phyloP scores from a whole-genome alignment of 2,329 filamentous ascomycete species.

The Stylonectria norvegica region DNA sequence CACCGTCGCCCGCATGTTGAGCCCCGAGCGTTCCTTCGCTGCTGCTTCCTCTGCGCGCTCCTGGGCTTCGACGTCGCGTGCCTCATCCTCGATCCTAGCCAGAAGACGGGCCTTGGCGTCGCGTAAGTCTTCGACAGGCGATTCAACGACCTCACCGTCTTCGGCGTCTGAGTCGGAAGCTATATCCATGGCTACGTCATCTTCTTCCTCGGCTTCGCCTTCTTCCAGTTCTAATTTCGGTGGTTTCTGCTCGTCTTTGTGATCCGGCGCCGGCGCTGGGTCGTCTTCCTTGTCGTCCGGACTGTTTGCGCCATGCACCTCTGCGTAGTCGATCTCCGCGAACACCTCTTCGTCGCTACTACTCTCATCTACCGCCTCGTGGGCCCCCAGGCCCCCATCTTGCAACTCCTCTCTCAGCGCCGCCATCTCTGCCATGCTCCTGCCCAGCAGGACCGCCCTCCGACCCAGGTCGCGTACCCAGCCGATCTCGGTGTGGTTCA shows the following conservation, averaged over 20 bases:
- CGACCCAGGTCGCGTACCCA: slow-evolving; percentile 77
- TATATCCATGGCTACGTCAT: slow-evolving; percentile 44
- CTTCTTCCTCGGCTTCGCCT: slow-evolving; percentile 25
- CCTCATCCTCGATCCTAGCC: slow-evolving; percentile 37
- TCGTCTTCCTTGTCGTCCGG: slow-evolving; percentile 14
- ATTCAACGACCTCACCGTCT: slow-evolving; percentile 34
- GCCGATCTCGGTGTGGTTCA: slow-evolving; percentile 72
- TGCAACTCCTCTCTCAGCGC: slow-evolving; percentile 43
- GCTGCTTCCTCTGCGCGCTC: slow-evolving; percentile 25
- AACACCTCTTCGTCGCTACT: slow-evolving; percentile 38
- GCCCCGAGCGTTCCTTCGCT: slow-evolving; percentile 34
- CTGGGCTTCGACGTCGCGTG: slow-evolving; percentile 25
- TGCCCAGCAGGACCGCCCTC: slow-evolving; percentile 61
- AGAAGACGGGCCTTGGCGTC: slow-evolving; percentile 49
- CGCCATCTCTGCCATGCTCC: slow-evolving; percentile 52
- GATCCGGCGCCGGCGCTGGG: slow-evolving; percentile 1
- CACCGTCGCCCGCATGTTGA: slow-evolving; percentile 66
- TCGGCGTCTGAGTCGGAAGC: slow-evolving; percentile 32
- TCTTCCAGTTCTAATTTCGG: slow-evolving; percentile 18
- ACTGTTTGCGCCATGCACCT: slow-evolving; percentile 27
- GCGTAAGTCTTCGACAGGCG: slow-evolving; percentile 39
- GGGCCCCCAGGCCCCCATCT: slow-evolving; percentile 39
- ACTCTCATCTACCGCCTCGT: slow-evolving; percentile 47
- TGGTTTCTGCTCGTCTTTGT: neutral
- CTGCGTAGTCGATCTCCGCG: slow-evolving; percentile 31